Percentiles rank a stretch among this genome's conserved stretches.
phyloP scores from a whole-genome alignment of 2,329 filamentous ascomycete genomes.

The Falciphora oryzae region DNA sequence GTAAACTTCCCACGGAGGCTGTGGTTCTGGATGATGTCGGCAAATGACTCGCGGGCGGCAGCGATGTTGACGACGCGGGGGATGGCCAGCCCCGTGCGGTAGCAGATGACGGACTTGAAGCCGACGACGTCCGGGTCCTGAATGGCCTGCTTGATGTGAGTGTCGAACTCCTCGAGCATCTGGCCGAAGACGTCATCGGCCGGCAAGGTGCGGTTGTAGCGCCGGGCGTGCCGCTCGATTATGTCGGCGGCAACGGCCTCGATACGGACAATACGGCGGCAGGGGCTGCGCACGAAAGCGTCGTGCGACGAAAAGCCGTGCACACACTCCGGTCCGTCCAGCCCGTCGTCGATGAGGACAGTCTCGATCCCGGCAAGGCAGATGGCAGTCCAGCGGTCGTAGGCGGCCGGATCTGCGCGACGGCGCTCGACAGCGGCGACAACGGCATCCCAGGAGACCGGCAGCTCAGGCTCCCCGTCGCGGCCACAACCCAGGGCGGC shows the following conservation, averaged over 20 bases:
- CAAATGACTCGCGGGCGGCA: constrained; percentile 33
- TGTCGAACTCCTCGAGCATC: constrained; percentile 45
- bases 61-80: constrained; percentile 36
- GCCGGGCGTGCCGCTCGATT: constrained; percentile 37
- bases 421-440: constrained; percentile 36
- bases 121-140: constrained; percentile 63
- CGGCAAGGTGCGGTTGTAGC: constrained; percentile 26
- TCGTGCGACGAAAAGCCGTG: constrained; percentile 60
- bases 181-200: constrained; percentile 32
- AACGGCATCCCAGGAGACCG: constrained; percentile 48
- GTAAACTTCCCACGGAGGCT: constrained; percentile 31
- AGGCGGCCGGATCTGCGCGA: constrained; percentile 34
- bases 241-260: constrained; percentile 65
- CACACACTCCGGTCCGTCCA: constrained; percentile 49
- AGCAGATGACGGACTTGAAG: constrained; percentile 82
- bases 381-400: constrained; percentile 51
- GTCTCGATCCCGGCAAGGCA: constrained; percentile 68
- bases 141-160: constrained; percentile 50
- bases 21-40: constrained; percentile 28
- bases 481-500: constrained; percentile 54
- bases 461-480: constrained; percentile 20
- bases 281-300: constrained; percentile 55
- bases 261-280: constrained; percentile 71
- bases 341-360: constrained; percentile 72
- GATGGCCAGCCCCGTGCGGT: constrained; percentile 67